Percentiles rank a stretch among this genome's conserved stretches.
Conservation (phyloP, 108 stramenopile species). For the Poteriospumella lacustris region DNA sequence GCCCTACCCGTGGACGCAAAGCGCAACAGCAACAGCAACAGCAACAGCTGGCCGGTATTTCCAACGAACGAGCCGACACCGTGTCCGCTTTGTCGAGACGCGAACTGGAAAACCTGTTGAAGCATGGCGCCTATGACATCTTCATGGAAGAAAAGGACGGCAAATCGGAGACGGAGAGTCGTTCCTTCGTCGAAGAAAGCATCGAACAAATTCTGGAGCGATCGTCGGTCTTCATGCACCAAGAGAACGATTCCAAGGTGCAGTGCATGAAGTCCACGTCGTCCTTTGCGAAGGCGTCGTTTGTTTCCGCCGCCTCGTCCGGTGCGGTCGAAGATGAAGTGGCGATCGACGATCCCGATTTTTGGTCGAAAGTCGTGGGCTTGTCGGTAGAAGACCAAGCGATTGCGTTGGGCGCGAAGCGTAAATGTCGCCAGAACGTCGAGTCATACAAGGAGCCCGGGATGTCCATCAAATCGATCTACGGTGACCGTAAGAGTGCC, state of each 20-base stretch:
- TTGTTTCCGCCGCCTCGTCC: constrained; percentile 70
- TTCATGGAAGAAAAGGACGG: constrained; percentile 15
- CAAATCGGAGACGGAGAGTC: not conserved
- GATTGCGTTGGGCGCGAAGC: constrained; percentile 34
- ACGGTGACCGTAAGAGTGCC: not conserved
- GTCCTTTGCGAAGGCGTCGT: constrained; percentile 79
- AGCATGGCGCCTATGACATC: constrained; percentile 37
- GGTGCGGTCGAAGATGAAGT: constrained; percentile 58
- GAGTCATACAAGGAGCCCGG: not conserved
- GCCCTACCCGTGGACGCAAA: constrained; percentile 1
- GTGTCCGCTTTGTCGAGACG: not conserved
- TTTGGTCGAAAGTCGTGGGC: constrained; percentile 72
- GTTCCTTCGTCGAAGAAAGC: not conserved
- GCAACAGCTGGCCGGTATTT: not conserved
- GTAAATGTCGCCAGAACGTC: not conserved
- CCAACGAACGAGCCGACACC: not conserved
- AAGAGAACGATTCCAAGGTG: not conserved
- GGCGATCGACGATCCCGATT: constrained; percentile 84
- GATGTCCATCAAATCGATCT: not conserved
- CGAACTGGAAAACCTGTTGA: constrained; percentile 29
- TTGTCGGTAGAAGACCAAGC: not conserved
- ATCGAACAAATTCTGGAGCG: constrained; percentile 9
- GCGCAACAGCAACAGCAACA: not conserved
- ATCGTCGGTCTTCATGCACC: constrained; percentile 12
- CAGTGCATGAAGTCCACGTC: not conserved